Conservation (phyloP, 2,329 filamentous ascomycete genomes). For the Coniochaeta sp. region DNA sequence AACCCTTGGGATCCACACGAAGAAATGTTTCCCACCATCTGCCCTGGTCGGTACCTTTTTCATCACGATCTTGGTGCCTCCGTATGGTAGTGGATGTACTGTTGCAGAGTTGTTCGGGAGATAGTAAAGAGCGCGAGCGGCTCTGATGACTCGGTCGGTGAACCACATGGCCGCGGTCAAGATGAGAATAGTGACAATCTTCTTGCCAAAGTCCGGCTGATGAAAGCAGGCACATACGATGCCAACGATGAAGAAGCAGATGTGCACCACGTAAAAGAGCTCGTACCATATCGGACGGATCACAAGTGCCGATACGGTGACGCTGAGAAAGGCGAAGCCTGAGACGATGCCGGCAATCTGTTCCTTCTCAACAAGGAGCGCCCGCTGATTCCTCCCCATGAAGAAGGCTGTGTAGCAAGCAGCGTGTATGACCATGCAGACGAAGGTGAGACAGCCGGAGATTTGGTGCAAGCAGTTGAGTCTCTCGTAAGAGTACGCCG, state of each 20-base stretch:
- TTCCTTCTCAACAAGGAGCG: conserved; percentile 24
- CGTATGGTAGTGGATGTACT: conserved; percentile 44
- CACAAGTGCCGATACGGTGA: conserved; percentile 33
- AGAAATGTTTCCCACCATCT: conserved; percentile 52
- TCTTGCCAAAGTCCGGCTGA: conserved; percentile 35
- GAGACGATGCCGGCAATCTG: conserved; percentile 42
- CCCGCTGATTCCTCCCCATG: conserved; percentile 15
- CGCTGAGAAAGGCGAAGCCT: conserved; percentile 35
- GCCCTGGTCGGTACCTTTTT: conserved; percentile 38
- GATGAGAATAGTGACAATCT: conserved; percentile 32
- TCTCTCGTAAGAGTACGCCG: conserved; percentile 48
- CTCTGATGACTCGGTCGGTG: conserved; percentile 41
- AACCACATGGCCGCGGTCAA: conserved; percentile 39
- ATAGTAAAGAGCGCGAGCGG: conserved; percentile 33
- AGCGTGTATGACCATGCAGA: conserved; percentile 37
- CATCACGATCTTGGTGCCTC: conserved; percentile 47
- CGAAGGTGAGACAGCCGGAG: conserved; percentile 40
- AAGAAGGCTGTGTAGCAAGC: conserved; percentile 35
- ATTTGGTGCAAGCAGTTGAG: conserved; percentile 50
- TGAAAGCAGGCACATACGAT: conserved; percentile 43
- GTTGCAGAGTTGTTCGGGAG: conserved; percentile 42
- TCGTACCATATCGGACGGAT: conserved; percentile 45
- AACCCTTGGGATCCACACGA: conserved; percentile 54
- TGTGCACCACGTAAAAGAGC: conserved; percentile 45
- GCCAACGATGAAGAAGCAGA: conserved; percentile 38